Percentiles rank a stretch among this genome's conserved stretches.
Conservation (phyloP, 345 rosid genomes). For the Citrus maxima region DNA sequence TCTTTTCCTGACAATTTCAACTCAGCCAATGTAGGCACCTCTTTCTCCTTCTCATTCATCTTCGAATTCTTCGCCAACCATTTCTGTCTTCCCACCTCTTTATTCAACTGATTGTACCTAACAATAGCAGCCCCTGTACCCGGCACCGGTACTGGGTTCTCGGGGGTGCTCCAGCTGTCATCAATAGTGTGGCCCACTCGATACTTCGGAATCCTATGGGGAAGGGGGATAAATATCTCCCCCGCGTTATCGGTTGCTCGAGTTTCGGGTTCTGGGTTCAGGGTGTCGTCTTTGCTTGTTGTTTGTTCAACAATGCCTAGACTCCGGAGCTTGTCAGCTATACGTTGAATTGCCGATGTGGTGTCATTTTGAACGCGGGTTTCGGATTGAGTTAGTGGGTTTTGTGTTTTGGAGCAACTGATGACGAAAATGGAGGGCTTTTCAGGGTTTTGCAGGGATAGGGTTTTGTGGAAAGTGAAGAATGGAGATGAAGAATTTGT, state of each 20-base stretch:
- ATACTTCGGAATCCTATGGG: slow-evolving; percentile 52
- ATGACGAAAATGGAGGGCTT: slow-evolving; percentile 24
- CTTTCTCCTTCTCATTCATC: slow-evolving; percentile 24
- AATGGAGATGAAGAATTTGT: slow-evolving; percentile 18
- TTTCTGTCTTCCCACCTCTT: slow-evolving; percentile 49
- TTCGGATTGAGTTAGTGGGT: slow-evolving; percentile 26
- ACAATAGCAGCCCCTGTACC: slow-evolving; percentile 65
- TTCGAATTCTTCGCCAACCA: slow-evolving; percentile 19
- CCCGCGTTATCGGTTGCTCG: slow-evolving; percentile 36
- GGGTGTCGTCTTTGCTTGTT: slow-evolving; percentile 2
- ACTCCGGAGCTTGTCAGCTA: slow-evolving; percentile 91
- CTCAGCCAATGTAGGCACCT: slow-evolving; percentile 77
- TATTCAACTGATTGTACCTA: slow-evolving; percentile 54
- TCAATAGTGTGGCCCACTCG: slow-evolving; percentile 94
- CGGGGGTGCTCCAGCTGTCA: slow-evolving; percentile 92
- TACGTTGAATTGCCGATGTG: slow-evolving; percentile 74
- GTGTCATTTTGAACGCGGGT: slow-evolving; percentile 43
- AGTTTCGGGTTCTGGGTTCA: neutral
- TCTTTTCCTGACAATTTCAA: slow-evolving; percentile 52
- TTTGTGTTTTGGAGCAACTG: neutral
- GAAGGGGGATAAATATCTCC: slow-evolving; percentile 79
- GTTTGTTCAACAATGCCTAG: slow-evolving; percentile 64
- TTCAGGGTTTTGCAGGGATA: slow-evolving; percentile 11
- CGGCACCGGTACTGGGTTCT: slow-evolving; percentile 75
- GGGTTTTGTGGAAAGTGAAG: slow-evolving; percentile 19